Conservation (phyloP, 106 monocot species). For the Dioscorea zingiberensis region DNA sequence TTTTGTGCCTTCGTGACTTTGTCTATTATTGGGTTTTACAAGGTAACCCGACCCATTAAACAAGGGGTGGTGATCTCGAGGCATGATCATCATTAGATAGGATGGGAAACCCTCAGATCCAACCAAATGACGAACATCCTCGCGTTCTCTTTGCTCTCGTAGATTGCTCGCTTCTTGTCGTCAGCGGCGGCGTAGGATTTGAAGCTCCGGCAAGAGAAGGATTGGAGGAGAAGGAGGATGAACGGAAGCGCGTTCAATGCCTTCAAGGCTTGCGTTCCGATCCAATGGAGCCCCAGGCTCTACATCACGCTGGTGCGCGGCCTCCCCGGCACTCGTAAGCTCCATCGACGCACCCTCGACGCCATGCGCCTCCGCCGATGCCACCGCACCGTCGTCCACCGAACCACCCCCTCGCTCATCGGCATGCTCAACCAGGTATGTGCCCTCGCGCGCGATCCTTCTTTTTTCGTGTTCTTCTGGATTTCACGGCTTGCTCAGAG, state of each 20-base stretch:
- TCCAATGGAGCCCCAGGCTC: constrained; percentile 75
- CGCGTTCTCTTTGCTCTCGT: no score
- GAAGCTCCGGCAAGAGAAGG: background rate
- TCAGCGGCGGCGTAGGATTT: background rate
- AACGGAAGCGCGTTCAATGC: constrained; percentile 92
- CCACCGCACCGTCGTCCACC: constrained; percentile 89
- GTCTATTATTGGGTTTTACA: no score
- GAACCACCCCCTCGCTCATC: constrained; percentile 88
- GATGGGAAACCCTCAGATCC: no score
- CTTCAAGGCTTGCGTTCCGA: constrained; percentile 71
- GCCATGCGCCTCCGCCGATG: constrained; percentile 96
- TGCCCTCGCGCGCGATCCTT: no score
- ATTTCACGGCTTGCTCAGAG: no score
- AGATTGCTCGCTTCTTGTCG: no score
- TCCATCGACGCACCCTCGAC: constrained; percentile 91
- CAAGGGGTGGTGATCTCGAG: no score
- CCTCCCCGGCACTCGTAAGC: constrained; percentile 82
- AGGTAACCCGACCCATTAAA: no score
- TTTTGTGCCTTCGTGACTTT: no score
- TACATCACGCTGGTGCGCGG: constrained; percentile 90
- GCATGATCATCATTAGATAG: no score
- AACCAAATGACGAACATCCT: no score
- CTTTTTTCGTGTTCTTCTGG: background rate
- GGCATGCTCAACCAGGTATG: constrained; percentile 94
- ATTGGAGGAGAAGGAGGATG: constrained; percentile 28